Base-by-base conservation (phyloP, 495 filamentous ascomycete species). In the Xylaria venustula region DNA sequence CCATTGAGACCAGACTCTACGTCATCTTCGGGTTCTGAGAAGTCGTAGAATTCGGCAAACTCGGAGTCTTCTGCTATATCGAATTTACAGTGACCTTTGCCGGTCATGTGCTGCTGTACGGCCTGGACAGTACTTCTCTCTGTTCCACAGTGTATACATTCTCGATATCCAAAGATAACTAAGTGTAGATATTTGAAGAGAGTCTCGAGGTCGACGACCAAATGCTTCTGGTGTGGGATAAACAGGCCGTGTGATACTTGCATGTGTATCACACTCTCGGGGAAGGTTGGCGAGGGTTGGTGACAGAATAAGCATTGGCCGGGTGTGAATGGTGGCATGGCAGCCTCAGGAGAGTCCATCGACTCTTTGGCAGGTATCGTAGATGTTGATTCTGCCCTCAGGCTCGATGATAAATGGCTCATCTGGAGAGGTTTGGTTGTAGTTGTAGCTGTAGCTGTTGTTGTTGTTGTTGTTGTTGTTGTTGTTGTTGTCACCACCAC, bases 61-160 rank as follows among this genome's bases (percentile, higher is more conserved):
- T 73, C 73, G 0, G 71, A 73, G 47, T 68, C 65, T 41, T 34
- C 44, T 12, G 64, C 62, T 53, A 75, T 65, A 44, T 75, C 66
- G 25, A 76, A 68, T 47, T 58, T 66, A 45, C 72, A 73, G 44
- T 76, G 65, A 47, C 73, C 64, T 46, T 68, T 75, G 14, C 64
- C 64, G 1, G 57, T 57, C 73, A 76, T 76, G 46, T 76, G 73
- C 54, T 73, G 72, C 57, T 75, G 74, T 19, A 71, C 65, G 20
- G 67, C 74, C 59, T 74, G 64, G 8, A 70, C 64, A 8, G 69
- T 71, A 2, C 60, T 34, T 48, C 69, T 61, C 41, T 67, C 53
- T 42, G 62, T 72, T 15, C 69, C 64, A 41, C 74, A 75, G 30
- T 69, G 66, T 58, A 77, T 67, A 46, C 74, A 77, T 64, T 77